Conservation (phyloP, 2,329 filamentous ascomycete genomes). For the Podosphaera xanthii region DNA sequence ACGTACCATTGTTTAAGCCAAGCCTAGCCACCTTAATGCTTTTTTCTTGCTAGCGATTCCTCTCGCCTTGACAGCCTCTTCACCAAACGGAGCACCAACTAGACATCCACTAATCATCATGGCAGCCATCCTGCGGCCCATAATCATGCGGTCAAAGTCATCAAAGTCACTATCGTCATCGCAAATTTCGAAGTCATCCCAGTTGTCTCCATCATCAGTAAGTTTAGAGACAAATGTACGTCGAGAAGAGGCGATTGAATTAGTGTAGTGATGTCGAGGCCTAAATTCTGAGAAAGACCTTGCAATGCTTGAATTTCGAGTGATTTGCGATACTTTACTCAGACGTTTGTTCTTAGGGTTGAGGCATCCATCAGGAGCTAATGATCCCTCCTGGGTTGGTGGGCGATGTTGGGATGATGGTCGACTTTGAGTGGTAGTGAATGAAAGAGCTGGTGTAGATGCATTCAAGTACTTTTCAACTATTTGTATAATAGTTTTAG, state of each 20-base stretch:
- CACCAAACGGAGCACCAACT: neutral
- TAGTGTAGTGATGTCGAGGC: neutral
- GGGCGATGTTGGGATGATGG: neutral
- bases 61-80: constrained; percentile 2
- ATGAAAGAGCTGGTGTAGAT: constrained; percentile 1
- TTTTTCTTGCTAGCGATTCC: constrained; percentile 15
- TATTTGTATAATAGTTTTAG: constrained; percentile 5
- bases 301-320: neutral
- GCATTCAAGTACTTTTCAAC: constrained; percentile 5
- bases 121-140: constrained; percentile 6
- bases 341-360: neutral
- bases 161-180: constrained; percentile 17
- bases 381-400: neutral
- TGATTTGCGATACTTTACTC: neutral
- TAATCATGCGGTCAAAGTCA: constrained; percentile 15
- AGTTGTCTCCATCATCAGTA: constrained; percentile 4
- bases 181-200: constrained; percentile 14
- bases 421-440: neutral
- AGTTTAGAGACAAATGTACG: neutral
- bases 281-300: neutral
- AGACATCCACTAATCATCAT: neutral
- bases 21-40: constrained; percentile 19
- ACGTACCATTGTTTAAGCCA: constrained; percentile 7
- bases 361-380: neutral
- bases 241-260: neutral